Base-by-base conservation (phyloP, 2,329 filamentous ascomycete species). In the Hypoxylon sp. region DNA sequence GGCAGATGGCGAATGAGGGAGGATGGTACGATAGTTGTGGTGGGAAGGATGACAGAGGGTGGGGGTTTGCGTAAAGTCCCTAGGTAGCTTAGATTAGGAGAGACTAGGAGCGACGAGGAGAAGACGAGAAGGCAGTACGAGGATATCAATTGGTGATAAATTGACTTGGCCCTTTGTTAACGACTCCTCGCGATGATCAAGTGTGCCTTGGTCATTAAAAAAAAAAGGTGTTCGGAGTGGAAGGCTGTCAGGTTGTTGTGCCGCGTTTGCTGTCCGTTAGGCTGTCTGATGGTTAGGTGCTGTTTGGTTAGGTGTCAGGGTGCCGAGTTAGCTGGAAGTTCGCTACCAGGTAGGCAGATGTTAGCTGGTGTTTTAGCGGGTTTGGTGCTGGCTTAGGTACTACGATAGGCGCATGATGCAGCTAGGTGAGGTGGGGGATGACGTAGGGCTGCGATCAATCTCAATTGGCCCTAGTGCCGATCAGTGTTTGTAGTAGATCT, bases 381-480 rank as follows among this genome's bases (percentile, higher is more conserved):
- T 13, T 11, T n/a, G 29, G 9, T 8, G 41, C 3, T 13, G 29
- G 20, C 13, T n/a, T 48, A 55, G 23, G n/a, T 49, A 48, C 24
- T 21, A 29, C 21, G 48, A 20, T 37, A 18, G 3, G 24, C 18
- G 41, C 45, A 43, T 29, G 23, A 24, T 54, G 45, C 54, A 42
- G 45, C 38, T 48, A 45, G n/a, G n/a, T n/a, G n/a, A 52, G 51
- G 58, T 58, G 58, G 62, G 55, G 58, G 47, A 62, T 64, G 62
- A 64, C 62, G 62, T 64, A 64, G 58, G 58, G 62, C 58, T 62
- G 47, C 21, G 43, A 46, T 54, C 47, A 55, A 38, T 55, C 52
- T 38, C 42, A 47, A 62, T 57, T 48, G 47, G 61, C n/a, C 46
- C 40, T 64, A 59, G 55, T 40, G n/a, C n/a, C 21, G 48, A 49